Conservation (phyloP, 371 early-diverging fungal species). For the Saksenaea vasiformis region DNA sequence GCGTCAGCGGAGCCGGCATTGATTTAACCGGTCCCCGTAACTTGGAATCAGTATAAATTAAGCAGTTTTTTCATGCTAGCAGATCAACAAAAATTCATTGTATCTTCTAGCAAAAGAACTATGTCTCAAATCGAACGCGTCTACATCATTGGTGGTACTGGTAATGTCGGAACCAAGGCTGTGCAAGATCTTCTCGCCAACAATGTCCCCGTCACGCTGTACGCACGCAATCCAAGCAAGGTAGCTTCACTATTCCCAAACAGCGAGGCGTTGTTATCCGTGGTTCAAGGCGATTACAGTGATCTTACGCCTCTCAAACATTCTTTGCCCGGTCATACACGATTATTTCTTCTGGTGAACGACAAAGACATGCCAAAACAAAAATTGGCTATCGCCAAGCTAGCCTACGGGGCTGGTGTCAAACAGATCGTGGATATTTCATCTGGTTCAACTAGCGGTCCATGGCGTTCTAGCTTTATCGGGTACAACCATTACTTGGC, state of each 20-base stretch:
- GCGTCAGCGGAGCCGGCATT: too few species aligned
- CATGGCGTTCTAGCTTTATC: constrained; percentile 15
- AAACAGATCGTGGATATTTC: constrained; percentile 38
- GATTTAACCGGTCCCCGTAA: too few species aligned
- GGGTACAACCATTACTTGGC: constrained; percentile 1
- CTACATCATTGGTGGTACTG: constrained; percentile 25
- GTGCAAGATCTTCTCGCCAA: constrained; percentile 15
- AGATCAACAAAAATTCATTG: too few species aligned
- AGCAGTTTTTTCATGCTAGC: too few species aligned
- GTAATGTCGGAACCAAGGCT: constrained; percentile 10
- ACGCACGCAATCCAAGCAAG: constrained; percentile 18
- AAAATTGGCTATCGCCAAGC: constrained; percentile 13
- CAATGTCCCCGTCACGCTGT: constrained; percentile 11
- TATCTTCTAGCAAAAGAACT: too few species aligned
- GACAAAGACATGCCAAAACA: too few species aligned
- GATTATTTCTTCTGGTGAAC: constrained; percentile 24
- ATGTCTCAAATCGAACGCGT: constrained; percentile 7
- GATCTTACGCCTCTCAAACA: constrained; percentile 17
- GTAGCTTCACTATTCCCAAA: background rate
- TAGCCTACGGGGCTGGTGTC: constrained; percentile 34
- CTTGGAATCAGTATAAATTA: too few species aligned
- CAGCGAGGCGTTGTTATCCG: background rate
- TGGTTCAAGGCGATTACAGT: constrained; percentile 28
- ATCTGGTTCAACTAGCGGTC: constrained; percentile 10
- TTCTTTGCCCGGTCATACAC: constrained; percentile 28